Evolutionary conservation across 805 yeast genomes (phyloP).

Genomic region (Kodamaea fukazawae): DNA sequence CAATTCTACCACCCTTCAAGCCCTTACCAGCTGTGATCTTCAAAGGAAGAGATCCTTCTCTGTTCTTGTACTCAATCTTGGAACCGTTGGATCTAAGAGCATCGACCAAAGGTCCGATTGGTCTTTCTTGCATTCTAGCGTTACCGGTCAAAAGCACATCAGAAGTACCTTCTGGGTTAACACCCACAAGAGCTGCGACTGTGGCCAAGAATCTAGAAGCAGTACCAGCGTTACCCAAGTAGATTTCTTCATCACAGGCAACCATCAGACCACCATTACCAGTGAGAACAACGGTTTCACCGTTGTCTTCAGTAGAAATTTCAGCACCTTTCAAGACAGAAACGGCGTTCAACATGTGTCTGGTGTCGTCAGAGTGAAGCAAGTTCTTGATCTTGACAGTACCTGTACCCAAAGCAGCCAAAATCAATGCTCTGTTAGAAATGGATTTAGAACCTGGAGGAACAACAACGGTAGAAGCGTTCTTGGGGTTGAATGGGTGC

Average conservation of each 20-base stretch:
- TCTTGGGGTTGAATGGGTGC: constrained; percentile 45
- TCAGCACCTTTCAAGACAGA: constrained; percentile 75
- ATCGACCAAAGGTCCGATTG: constrained; percentile 93
- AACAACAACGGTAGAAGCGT: constrained; percentile 42
- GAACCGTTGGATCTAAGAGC: constrained; percentile 84
- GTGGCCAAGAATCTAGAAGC: constrained; percentile 94
- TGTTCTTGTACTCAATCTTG: constrained; percentile 64
- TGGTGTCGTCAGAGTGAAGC: constrained; percentile 94
- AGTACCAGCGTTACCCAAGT: constrained; percentile 96
- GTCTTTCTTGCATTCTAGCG: constrained; percentile 95
- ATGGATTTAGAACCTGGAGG: constrained; percentile 99
- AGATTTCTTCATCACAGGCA: constrained; percentile 66
- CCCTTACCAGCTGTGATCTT: constrained; percentile 65
- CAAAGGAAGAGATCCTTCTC: constrained; percentile 82
- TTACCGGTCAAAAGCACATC: constrained; percentile 83
- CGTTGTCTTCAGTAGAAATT: constrained; percentile 80
- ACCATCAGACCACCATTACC: constrained; percentile 79
- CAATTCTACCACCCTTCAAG: constrained; percentile 86
- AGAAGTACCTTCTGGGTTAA: constrained; percentile 26
- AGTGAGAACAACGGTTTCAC: constrained; percentile 79
- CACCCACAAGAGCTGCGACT: constrained; percentile 77
- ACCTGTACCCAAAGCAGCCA: constrained; percentile 91
- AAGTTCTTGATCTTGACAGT: constrained; percentile 79
- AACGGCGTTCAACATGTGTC: constrained; percentile 89
- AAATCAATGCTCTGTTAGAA: constrained; percentile 87